Evolutionary conservation across 441 rosid species (phyloP).

Genomic region (Arabidopsis hybrid): DNA sequence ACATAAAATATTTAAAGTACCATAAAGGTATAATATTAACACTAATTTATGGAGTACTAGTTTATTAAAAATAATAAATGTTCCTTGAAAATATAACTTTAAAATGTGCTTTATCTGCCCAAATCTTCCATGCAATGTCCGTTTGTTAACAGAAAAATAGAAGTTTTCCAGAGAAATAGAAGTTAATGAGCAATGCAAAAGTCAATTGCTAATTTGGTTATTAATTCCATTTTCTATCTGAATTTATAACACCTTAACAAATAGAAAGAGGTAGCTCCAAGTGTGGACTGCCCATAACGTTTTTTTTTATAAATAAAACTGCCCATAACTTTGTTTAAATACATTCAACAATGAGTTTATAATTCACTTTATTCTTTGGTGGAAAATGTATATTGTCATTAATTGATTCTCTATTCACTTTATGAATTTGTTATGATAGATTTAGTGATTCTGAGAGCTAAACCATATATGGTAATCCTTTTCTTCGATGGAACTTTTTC

Average conservation of each 20-base stretch:
- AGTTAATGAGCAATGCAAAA: slow-evolving; percentile 32
- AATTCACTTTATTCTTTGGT: background rate
- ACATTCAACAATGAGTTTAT: background rate
- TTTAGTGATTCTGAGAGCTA: background rate
- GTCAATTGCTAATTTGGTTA: background rate
- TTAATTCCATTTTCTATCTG: background rate
- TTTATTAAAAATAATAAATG: no score
- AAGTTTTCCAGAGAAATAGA: background rate
- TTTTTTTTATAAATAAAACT: no score
- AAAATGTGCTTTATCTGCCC: background rate
- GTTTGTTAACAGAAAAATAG: background rate
- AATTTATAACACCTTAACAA: background rate
- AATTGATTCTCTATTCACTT: background rate
- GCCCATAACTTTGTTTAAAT: background rate
- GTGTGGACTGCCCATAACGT: no score
- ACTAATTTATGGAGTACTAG: no score
- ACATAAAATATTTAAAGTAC: no score
- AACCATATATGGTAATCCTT: background rate
- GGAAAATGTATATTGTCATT: background rate
- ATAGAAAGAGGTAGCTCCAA: background rate
- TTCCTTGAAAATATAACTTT: background rate
- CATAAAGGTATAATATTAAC: no score
- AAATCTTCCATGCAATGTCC: background rate
- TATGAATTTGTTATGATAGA: background rate
- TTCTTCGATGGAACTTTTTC: background rate